phyloP scores from a whole-genome alignment of 441 rosid genomes.

The Pelargonium australe region DNA sequence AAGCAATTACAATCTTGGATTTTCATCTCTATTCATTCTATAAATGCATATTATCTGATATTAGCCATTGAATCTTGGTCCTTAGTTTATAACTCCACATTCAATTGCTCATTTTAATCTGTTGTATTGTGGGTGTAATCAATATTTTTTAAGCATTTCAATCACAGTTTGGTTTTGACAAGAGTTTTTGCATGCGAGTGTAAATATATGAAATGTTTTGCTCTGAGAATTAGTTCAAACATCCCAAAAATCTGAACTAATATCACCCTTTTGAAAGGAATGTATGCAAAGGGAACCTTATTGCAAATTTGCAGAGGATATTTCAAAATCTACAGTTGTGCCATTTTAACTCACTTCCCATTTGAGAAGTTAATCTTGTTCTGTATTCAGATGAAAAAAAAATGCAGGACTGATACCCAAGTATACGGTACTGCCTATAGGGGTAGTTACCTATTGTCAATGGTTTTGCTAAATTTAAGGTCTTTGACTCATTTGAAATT shows the following conservation, averaged over 20 bases:
- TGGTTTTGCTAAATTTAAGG: not conserved
- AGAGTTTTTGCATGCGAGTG: no score
- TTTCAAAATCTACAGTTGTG: not conserved
- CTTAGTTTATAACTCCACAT: not conserved
- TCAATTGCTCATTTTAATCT: not conserved
- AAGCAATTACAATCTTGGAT: not conserved
- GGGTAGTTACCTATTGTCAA: not conserved
- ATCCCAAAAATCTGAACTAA: not conserved
- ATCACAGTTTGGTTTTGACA: not conserved
- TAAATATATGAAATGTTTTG: not conserved
- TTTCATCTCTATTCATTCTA: not conserved
- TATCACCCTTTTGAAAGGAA: not conserved
- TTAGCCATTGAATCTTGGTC: not conserved
- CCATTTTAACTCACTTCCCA: not conserved
- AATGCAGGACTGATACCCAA: not conserved
- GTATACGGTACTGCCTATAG: not conserved
- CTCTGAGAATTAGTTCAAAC: not conserved
- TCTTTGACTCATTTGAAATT: not conserved
- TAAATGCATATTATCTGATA: not conserved
- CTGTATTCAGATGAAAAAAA: not conserved
- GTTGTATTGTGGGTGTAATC: not conserved
- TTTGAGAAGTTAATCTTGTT: not conserved
- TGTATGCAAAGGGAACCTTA: not conserved
- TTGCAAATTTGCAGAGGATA: not conserved
- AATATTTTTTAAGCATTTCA: not conserved